Base-by-base conservation (phyloP, 306 rosid species). In the Quercus suber region DNA sequence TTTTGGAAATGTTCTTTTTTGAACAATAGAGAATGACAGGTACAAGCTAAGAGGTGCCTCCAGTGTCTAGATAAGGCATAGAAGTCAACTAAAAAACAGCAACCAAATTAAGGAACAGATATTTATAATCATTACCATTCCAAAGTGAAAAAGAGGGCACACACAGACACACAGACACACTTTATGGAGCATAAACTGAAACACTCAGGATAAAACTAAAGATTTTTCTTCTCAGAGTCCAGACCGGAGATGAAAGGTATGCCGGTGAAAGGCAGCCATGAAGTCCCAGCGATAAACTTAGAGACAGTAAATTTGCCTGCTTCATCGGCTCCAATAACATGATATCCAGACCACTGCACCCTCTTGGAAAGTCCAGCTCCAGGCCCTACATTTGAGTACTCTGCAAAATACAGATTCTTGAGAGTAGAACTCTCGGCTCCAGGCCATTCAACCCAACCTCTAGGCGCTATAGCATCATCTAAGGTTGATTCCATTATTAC, bases 391-490 rank as follows among this genome's bases (percentile, higher is more conserved):
- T 89, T 89, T 6, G 55, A 84, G 9, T 78, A 86, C 58, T 89
- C 88, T 0, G 88, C 88, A 68, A 84, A 89, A 60, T 89, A 89
- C 57, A 89, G 43, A 3, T 79, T 78, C 30, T 0, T 73, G 9
- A 74, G 57, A 37, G 28, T 78, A 2, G 85, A 86, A 37, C 70
- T 81, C 14, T 80, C 82, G 18, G 65, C 70, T 0, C 90, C 90
- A 52, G 84, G 81, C 88, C 92, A 89, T 83, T 82, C 83, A 1
- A 82, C 45, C 92, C 88, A 89, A 0, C 88, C 90, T 21, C 58
- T 52, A 0, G 84, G 74, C 1, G 70, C 55, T 31, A 86, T 55
- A 5, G 69, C 84, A 5, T 68, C 84, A 19, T 84, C 89, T 1
- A 88, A 84, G 31, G 15, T 79, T 0, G 87, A 82, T 9, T 82